phyloP scores from a whole-genome alignment of 2,329 filamentous ascomycete species.

The Bimuria novae-zelandiae region DNA sequence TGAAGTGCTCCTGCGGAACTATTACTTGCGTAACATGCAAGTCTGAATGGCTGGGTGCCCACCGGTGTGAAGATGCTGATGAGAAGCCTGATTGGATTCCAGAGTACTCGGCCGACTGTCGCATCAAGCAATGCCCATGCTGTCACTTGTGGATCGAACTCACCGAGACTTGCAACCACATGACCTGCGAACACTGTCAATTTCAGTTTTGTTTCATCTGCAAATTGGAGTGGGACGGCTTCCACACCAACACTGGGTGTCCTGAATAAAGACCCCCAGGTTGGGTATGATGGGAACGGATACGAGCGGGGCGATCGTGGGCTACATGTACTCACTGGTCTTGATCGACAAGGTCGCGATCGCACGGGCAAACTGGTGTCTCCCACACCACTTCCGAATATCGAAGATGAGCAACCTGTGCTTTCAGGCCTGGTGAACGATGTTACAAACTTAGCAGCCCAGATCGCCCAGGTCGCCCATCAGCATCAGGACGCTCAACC shows the following conservation, averaged over 20 bases:
- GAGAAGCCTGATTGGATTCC: background rate
- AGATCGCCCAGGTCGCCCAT: too few species aligned
- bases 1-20: background rate
- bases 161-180: background rate
- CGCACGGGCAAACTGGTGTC: too few species aligned
- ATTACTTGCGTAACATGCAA: background rate
- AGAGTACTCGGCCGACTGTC: background rate
- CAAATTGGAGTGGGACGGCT: background rate
- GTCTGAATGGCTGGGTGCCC: background rate
- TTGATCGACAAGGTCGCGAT: too few species aligned
- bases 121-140: constrained; percentile 2
- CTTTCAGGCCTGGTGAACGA: too few species aligned
- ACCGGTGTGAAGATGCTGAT: background rate
- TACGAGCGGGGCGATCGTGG: too few species aligned
- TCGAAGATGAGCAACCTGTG: too few species aligned
- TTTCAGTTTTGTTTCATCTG: constrained; percentile 1
- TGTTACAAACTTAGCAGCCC: too few species aligned
- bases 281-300: too few species aligned
- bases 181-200: background rate
- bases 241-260: background rate
- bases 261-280: too few species aligned
- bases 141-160: background rate
- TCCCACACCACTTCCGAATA: too few species aligned
- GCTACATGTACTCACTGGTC: too few species aligned
- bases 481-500: too few species aligned